Evolutionary conservation across 2,329 filamentous ascomycete genomes (phyloP), one percentile per base, ranked within the genome.

Genomic region (Cercospora zeina): DNA sequence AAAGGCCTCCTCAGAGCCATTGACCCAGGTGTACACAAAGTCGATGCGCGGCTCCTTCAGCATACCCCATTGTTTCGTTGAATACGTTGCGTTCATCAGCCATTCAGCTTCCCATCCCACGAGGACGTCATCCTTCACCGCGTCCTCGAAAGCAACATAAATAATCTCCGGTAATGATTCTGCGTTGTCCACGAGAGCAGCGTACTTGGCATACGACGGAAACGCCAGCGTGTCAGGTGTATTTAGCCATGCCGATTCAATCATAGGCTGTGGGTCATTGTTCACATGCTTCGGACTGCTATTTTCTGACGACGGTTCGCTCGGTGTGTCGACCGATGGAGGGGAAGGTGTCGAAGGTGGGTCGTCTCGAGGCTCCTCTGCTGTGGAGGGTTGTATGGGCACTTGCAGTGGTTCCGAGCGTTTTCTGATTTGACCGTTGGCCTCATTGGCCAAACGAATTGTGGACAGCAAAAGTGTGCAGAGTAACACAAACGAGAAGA

Each of bases 11-110:
- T 49, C 42, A 4, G 42, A 27, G 19, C 42, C 42, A 49, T 49
- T 49, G 42, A 49, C 42, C 42, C 42, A 49, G 19, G 42, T 49
- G 13, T 49, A 49, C 2, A 49, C 42, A 13, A 49, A 49, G 42
- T 49, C 42, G 3, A 49, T 49, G 19, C 42, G 42, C 6, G 42
- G 19, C 24, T 49, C 42, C 5, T 9, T 21, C 24, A 49, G 10
- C 1, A 27, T 7, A 13, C 42, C 42, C 42, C 42, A 49, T 49
- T 24, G 14, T 16, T 9, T 47, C 4, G 8, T 16, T 7, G 19
- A n/a, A 14, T 47, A 47, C 19, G 24, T 27, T 3, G n/a, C 42
- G 24, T 27, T 47, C 14, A 14, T 16, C 13, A 47, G 14, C 42
- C 42, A 47, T 27, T 47, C 42, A 6, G 42, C 42, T 27, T 47